Evolutionary conservation across 2,329 filamentous ascomycete species (phyloP).

Genomic region (Botrytis medusae): DNA sequence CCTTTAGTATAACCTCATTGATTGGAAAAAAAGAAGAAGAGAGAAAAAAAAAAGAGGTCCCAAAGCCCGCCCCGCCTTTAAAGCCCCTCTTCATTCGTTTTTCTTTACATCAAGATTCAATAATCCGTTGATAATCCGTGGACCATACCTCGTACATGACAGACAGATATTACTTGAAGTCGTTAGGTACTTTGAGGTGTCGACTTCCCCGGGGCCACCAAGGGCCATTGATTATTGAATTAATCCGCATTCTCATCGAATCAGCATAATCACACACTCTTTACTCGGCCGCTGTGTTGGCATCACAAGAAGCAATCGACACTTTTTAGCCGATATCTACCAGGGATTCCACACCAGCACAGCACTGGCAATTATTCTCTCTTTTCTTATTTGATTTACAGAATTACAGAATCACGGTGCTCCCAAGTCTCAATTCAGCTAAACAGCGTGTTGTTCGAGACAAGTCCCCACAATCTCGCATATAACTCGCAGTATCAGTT

Average conservation of each 20-base stretch:
- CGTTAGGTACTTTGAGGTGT: not conserved
- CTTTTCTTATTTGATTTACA: constrained; percentile 5
- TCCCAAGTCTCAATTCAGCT: not conserved
- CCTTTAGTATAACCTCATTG: constrained; percentile 4
- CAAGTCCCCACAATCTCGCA: constrained; percentile 19
- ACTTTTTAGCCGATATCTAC: constrained; percentile 20
- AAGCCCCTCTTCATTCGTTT: constrained; percentile 6
- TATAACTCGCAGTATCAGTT: constrained; percentile 1
- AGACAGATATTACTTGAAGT: not conserved
- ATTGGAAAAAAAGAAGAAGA: not conserved
- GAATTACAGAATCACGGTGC: constrained; percentile 1
- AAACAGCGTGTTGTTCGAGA: constrained; percentile 19
- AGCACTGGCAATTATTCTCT: not conserved
- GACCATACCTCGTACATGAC: not conserved
- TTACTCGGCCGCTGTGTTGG: constrained; percentile 28
- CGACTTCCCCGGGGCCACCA: not conserved
- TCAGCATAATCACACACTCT: constrained; percentile 3
- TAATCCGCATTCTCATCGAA: constrained; percentile 17
- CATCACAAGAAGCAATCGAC: constrained; percentile 31
- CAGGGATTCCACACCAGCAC: constrained; percentile 15
- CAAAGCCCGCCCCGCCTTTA: constrained; percentile 2
- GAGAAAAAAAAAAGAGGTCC: too few species aligned
- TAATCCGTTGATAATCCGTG: constrained; percentile 3
- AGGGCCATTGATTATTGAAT: not conserved
- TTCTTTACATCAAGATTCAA: not conserved